Evolutionary conservation across 768 basidiomycete species (phyloP).

Genomic region (Kwoniella botswanensis): DNA sequence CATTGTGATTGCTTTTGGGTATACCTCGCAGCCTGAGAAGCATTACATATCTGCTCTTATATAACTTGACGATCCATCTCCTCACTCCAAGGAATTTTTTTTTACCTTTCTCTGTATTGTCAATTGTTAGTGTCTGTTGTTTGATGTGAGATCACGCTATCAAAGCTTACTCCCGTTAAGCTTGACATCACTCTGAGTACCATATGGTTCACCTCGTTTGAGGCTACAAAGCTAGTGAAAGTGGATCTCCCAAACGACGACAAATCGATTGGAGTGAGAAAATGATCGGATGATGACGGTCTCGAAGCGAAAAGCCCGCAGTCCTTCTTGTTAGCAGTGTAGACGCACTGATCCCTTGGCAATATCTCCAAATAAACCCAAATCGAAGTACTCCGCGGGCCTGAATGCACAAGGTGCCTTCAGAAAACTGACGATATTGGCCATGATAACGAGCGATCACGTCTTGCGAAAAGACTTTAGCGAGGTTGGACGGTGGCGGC

Average conservation of each 20-base stretch:
- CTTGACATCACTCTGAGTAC: not conserved
- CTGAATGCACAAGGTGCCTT: not conserved
- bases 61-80: not conserved
- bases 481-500: not conserved
- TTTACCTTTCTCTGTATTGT: not conserved
- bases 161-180: not conserved
- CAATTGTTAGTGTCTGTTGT: no score
- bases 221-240: not conserved
- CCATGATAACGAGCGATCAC: slow-evolving; percentile 15
- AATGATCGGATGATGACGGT: not conserved
- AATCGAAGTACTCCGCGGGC: not conserved
- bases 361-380: not conserved
- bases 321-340: not conserved
- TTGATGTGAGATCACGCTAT: slow-evolving; percentile 18
- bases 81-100: no score
- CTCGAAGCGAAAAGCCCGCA: not conserved
- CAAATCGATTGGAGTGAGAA: not conserved
- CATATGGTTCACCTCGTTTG: not conserved
- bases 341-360: not conserved
- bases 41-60: not conserved
- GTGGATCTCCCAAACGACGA: not conserved
- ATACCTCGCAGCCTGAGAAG: not conserved
- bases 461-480: not conserved
- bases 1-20: not conserved
- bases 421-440: not conserved